Base-by-base conservation (phyloP, 1,284 basidiomycete species). In the Vanrija sp. region DNA sequence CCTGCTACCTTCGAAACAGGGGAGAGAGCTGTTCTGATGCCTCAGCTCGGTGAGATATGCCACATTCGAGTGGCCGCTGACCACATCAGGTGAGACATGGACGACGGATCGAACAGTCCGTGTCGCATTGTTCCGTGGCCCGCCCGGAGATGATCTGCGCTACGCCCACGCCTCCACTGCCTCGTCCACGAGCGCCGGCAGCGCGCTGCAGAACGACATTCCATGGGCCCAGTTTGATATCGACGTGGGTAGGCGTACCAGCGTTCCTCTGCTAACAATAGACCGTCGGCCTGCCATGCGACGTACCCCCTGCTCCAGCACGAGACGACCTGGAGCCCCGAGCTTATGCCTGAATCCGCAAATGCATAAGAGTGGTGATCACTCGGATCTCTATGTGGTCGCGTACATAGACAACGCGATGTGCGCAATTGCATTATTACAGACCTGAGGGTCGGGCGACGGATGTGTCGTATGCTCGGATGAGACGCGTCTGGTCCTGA, bases 401-500 rank as follows among this genome's bases (percentile, higher is more conserved):
- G 12, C 31, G 10, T 31, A 12, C 31, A 31, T 14, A 14, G 31
- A 18, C 4, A 15, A 16, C 25, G 43, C n/a, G 19, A 39, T 24
- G 10, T 15, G 43, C 16, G 20, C 37, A 18, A 12, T 22, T 10
- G 36, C 45, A 27, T 18, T 6, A 46, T 49, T 68, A 76, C 46
- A 74, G 67, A 10, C 75, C 75, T 1, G 72, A 62, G 8, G 75
- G 75, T 36, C 75, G 64, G 18, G 72, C 67, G 20, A 73, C 60
- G 53, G 73, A 88, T 37, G 91, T 95, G 74, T 94, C 91, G 71
- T 95, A 94, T 27, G 90, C 89, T 57, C 90, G 79, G 65, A 94
- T 94, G 60, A 94, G 77, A 61, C 85, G 81, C 51, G 88, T 84
- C 75, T 94, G 91, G 74, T 93, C 91, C 72, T 92, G 89, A 36